Evolutionary conservation across 306 rosid genomes (phyloP), one percentile per base, ranked within the genome.

Genomic region (peach (Prunus persica)): DNA sequence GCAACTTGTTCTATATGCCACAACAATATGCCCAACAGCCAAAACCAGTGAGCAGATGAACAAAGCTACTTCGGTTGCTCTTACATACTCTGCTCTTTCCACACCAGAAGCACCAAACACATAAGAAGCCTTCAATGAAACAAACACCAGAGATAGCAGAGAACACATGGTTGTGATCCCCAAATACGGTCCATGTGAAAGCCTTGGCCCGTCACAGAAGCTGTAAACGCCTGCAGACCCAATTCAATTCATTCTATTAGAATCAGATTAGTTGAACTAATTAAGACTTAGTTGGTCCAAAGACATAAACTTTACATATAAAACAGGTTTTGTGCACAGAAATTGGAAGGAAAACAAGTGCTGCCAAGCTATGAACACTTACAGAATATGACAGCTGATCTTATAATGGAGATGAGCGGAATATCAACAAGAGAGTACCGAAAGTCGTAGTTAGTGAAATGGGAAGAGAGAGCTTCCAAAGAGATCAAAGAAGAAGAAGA

Each of bases 1-100:
- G 90, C 99, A 96, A 87, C 98, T 91, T 14, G 99, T 96, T 80
- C 93, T 88, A 67, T 96, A 91, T 4, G 99, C 99, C 67, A 89
- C 98, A 9, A 83, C 84, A 24, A 96, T 72, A 79, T 96, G 99
- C 12, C 93, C 99, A 80, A 89, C 83, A 7, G 96, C 97, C 88
- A 96, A 87, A 78, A 52, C 87, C 71, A 75, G 79, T 13, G 99
- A 96, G 30, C 97, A 89, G 34, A 86, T 8, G 77, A 96, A 93
- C 82, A 93, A 65, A 74, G 98, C 88, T 11, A 89, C 75, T 67
- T 92, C 93, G 34, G 84, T 69, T 12, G 79, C 84, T 74, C 92
- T 87, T 43, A 68, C 78, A 72, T 76, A 80, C 47, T 60, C 81
- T 15, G 80, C 91, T 67, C 81, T 54, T 41, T 74, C 77, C 28